Percentiles rank a stretch among this genome's conserved stretches.
Conservation (phyloP, 805 yeast genomes). For the Kazachstania bromeliacearum region DNA sequence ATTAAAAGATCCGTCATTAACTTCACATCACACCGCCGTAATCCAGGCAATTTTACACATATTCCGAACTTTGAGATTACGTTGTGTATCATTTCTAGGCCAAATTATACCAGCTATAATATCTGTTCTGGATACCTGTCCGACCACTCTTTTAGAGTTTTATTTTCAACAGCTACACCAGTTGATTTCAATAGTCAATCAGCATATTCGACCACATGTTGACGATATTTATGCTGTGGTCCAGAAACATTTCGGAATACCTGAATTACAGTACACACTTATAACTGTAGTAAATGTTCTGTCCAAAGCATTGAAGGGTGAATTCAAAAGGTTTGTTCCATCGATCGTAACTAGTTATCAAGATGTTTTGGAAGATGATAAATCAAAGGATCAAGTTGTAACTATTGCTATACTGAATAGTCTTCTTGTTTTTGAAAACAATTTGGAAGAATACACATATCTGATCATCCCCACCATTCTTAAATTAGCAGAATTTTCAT, state of each 20-base stretch:
- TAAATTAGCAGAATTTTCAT: constrained; percentile 60
- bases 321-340: constrained; percentile 73
- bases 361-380: constrained; percentile 61
- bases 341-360: constrained; percentile 63
- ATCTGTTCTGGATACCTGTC: constrained; percentile 68
- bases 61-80: constrained; percentile 74
- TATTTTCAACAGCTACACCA: constrained; percentile 79
- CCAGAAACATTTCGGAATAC: constrained; percentile 52
- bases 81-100: constrained; percentile 77
- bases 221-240: constrained; percentile 62
- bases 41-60: constrained; percentile 86
- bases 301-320: constrained; percentile 79
- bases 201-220: constrained; percentile 76
- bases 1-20: constrained; percentile 71
- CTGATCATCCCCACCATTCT: constrained; percentile 75
- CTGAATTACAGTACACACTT: constrained; percentile 61
- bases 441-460: constrained; percentile 78
- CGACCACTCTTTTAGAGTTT: constrained; percentile 66
- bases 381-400: constrained; percentile 45
- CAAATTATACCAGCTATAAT: constrained; percentile 81
- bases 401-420: constrained; percentile 65
- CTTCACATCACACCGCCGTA: constrained; percentile 76
- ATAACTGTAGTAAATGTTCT: constrained; percentile 70
- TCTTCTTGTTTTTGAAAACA: constrained; percentile 76
- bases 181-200: constrained; percentile 70